A percentile compares a stretch with the other conserved stretches of the same genome.
Evolutionary conservation across 331 rosid genomes (phyloP).

Genomic region (Malus hybrid): DNA sequence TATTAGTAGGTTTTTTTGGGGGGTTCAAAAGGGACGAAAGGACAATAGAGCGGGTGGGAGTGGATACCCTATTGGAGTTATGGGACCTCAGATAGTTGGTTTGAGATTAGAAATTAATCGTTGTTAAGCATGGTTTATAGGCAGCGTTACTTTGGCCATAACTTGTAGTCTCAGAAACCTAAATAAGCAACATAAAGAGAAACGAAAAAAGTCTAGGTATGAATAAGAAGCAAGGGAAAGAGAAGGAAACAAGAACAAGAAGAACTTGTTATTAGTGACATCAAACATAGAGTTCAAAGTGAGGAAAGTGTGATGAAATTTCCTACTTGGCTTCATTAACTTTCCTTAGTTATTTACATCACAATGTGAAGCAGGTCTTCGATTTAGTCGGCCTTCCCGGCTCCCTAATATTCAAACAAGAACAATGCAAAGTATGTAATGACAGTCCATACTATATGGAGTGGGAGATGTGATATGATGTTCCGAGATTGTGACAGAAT

Average conservation of each 20-base stretch:
- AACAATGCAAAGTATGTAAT: neutral
- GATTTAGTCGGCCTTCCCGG: neutral
- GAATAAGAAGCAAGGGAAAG: neutral
- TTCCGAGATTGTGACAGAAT: neutral
- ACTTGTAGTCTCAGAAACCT: neutral
- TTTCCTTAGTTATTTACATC: neutral
- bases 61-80: neutral
- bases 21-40: neutral
- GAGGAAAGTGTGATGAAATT: neutral
- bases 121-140: neutral
- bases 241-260: neutral
- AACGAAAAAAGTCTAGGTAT: neutral
- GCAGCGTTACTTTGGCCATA: neutral
- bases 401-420: neutral
- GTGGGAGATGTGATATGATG: neutral
- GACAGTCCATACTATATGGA: neutral
- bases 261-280: neutral
- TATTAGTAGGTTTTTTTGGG: neutral
- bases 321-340: neutral
- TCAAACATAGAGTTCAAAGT: neutral
- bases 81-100: neutral
- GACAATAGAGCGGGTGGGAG: neutral
- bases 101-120: neutral
- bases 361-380: neutral
- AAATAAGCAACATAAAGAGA: neutral